A percentile compares a stretch with the other conserved stretches of the same genome.
These are phyloP conservation scores for Hemerocallis citrina DNA, from an alignment of 106 monocot species.

Conservation along the genomic window DNA sequence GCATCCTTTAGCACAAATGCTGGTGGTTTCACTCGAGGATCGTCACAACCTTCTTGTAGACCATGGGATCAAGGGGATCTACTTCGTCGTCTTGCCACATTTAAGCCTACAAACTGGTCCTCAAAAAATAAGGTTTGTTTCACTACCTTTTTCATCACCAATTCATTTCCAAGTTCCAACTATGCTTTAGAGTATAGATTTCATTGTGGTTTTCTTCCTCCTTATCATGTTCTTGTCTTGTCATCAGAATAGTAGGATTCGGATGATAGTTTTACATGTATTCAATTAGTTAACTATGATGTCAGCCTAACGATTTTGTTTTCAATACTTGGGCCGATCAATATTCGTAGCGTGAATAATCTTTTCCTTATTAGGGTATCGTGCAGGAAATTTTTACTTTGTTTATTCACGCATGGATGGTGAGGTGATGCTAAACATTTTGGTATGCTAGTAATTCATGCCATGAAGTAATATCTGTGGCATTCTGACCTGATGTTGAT, in stretches of 20 bases:
- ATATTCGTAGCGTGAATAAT: not conserved
- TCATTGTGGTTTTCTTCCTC: too few relatives aligned
- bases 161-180: not conserved
- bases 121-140: conserved; percentile 68
- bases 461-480: not conserved
- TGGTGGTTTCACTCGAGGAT: conserved; percentile 45
- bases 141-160: not conserved
- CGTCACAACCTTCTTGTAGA: conserved; percentile 60
- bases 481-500: not conserved
- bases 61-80: conserved; percentile 99
- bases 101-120: conserved; percentile 78
- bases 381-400: not conserved
- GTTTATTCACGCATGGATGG: not conserved
- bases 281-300: too few relatives aligned
- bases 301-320: not conserved
- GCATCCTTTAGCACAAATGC: conserved; percentile 72
- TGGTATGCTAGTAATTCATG: not conserved
- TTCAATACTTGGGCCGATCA: not conserved
- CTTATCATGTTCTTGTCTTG: too few relatives aligned
- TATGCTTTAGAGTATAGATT: not conserved
- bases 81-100: conserved; percentile 87
- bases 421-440: not conserved
- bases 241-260: too few relatives aligned
- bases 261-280: too few relatives aligned
- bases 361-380: not conserved